These are phyloP conservation scores for Persicaria maculosa DNA, from an alignment of 148 eudicot species.

Conservation along the genomic window DNA sequence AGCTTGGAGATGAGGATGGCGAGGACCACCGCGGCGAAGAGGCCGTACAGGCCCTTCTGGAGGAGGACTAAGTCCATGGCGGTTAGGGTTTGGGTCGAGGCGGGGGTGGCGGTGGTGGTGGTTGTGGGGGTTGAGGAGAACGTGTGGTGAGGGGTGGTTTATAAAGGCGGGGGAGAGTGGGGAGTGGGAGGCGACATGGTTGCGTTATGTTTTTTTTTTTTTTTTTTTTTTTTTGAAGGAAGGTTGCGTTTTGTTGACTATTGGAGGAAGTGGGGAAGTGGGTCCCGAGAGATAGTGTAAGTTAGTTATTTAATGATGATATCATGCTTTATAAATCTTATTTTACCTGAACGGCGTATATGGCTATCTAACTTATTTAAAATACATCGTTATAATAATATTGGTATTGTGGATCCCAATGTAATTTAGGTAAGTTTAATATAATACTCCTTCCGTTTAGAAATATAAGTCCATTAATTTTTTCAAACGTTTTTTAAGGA, in stretches of 20 bases:
- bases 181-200: slow-evolving; percentile 1
- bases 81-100: neutral
- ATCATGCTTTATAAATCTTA: neutral
- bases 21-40: neutral
- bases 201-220: no score
- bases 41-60: slow-evolving; percentile 10
- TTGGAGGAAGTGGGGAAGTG: neutral
- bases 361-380: no score
- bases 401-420: no score
- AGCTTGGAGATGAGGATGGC: slow-evolving; percentile 4
- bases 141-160: neutral
- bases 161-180: neutral
- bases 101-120: neutral
- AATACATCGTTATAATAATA: no score
- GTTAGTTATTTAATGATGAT: neutral
- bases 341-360: no score
- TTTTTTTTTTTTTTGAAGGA: no score
- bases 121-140: neutral
- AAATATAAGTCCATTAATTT: no score
- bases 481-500: no score
- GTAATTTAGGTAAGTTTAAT: no score
- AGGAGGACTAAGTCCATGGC: slow-evolving; percentile 6
- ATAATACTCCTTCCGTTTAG: no score
- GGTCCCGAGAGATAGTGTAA: neutral
- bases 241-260: neutral